Base-by-base conservation (phyloP, 2,329 filamentous ascomycete species). In the Fusarium sp. region DNA sequence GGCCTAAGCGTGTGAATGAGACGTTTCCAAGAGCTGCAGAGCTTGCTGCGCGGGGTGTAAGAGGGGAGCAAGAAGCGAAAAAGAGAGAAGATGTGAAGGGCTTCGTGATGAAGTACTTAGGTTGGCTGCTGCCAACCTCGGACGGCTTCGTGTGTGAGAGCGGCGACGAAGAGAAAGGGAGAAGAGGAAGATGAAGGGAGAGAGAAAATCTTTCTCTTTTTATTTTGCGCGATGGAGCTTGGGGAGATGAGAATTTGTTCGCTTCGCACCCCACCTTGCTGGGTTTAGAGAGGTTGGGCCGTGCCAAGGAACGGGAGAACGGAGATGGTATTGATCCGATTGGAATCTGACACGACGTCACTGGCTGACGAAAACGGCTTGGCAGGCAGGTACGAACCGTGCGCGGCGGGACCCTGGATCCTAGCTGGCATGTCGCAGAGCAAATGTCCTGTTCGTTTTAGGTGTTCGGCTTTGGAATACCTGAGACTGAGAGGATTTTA, bases 41-140 rank as follows among this genome's bases (percentile, higher is more conserved):
- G 82, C 89, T 87, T 83, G 88, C 88, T 90, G 88, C 88, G 81
- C 82, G 77, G 76, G 81, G 80, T 76, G 86, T 81, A 76, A 77
- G 79, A 70, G 78, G 74, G 58, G 63, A 56, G 65, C 78, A 69
- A 85, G 86, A 88, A 89, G 82, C 74, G 83, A 88, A 88, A 73
- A 81, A 74, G 70, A 73, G 47, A 47, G 68, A 68, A 70, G 68
- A 69, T 70, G 77, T 73, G 61, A 77, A 74, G 69, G 76, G 78
- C 78, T 81, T 81, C 82, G 81, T 83, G 77, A 68, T 81, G 80
- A 75, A 68, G 56, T 56, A 53, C 42, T 44, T 71, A 62, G 73
- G 72, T 69, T 68, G 80, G 80, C 81, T 78, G 77, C 62, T 71
- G 71, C 77, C 80, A 83, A 82, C 81, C 79, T 77, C 70, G 68